phyloP scores from a whole-genome alignment of 2,329 filamentous ascomycete species.

The Fusarium sp. region DNA sequence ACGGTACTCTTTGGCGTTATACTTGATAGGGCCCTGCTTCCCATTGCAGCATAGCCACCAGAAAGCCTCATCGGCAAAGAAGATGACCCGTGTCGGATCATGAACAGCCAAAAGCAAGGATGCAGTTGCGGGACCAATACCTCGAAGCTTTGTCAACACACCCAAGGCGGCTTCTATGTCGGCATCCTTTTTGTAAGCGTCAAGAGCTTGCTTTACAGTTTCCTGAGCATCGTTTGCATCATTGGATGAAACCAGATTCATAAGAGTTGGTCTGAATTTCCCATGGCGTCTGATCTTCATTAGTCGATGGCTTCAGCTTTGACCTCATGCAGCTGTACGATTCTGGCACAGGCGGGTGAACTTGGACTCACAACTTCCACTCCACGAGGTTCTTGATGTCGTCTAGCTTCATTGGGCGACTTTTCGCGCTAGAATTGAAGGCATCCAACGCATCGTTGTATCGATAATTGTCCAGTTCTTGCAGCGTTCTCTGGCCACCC shows the following conservation, averaged over 20 bases:
- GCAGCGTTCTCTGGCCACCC: slow-evolving; percentile 59
- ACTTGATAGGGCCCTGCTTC: slow-evolving; percentile 67
- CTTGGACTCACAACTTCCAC: slow-evolving; percentile 72
- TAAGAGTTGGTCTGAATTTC: slow-evolving; percentile 68
- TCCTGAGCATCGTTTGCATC: slow-evolving; percentile 54
- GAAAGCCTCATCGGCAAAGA: slow-evolving; percentile 84
- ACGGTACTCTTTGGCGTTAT: slow-evolving; percentile 74
- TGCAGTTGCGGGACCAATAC: slow-evolving; percentile 82
- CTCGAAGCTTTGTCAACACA: slow-evolving; percentile 69
- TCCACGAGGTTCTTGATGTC: slow-evolving; percentile 70
- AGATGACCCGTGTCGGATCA: slow-evolving; percentile 67
- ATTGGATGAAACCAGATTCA: slow-evolving; percentile 71
- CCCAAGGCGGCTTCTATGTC: slow-evolving; percentile 59
- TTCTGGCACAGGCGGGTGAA: background rate
- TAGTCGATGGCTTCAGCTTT: background rate
- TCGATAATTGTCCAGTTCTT: slow-evolving; percentile 68
- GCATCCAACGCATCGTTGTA: slow-evolving; percentile 61
- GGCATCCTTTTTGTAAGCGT: slow-evolving; percentile 52
- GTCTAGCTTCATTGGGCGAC: slow-evolving; percentile 59
- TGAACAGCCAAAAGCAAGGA: slow-evolving; percentile 76
- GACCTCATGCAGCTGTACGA: background rate
- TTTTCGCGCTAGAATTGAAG: slow-evolving; percentile 52
- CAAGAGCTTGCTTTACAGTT: slow-evolving; percentile 63
- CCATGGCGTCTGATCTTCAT: slow-evolving; percentile 61
- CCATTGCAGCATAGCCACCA: slow-evolving; percentile 73